Evolutionary conservation across 2,329 filamentous ascomycete species (phyloP), one percentile per base, ranked within the genome.

Genomic region (Celoporthe dispersa): DNA sequence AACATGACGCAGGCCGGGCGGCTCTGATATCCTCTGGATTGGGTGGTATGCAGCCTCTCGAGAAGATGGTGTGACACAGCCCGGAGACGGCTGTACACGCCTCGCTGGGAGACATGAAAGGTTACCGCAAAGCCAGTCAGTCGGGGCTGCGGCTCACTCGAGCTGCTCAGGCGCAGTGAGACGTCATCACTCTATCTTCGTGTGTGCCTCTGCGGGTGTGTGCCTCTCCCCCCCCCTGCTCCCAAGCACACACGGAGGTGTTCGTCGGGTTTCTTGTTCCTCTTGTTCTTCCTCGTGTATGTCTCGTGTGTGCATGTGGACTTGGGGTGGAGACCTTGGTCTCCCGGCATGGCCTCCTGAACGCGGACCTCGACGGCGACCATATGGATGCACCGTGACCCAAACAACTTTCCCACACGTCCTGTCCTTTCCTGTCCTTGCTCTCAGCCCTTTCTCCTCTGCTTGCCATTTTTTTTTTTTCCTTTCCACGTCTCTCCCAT

Each of bases 121-220:
- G 16, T 6, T 44, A 6, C 19, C 12, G 11, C 16, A 14, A 22
- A 19, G 41, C 5, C 41, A 44, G 41, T 22, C 16, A 48, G 44
- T 48, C 25, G 11, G 25, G 53, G 57, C 57, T 60, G 57, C 57
- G 57, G 57, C 57, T 60, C 57, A 37, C 57, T n/a, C 31, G 57
- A 60, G 33, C 37, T 66, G 63, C 63, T 41, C 55, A 70, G 67
- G 59, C 64, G 68, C 44, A 64, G 65, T 64, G 68, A 39, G 65
- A 68, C 68, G 64, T 70, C 65, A 68, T 68, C 55, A 19, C 28
- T 28, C 16, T 33, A 55, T 60, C 28, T 33, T 33, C 6, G 16
- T 60, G 14, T 60, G 8, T 60, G 55, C 2, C 2, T 48, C 39
- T 41, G 12, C 16, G 37, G 4, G 41, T 3, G 16, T 22, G 41